Base-by-base conservation (phyloP, 345 rosid species). In the Brassica incana region DNA sequence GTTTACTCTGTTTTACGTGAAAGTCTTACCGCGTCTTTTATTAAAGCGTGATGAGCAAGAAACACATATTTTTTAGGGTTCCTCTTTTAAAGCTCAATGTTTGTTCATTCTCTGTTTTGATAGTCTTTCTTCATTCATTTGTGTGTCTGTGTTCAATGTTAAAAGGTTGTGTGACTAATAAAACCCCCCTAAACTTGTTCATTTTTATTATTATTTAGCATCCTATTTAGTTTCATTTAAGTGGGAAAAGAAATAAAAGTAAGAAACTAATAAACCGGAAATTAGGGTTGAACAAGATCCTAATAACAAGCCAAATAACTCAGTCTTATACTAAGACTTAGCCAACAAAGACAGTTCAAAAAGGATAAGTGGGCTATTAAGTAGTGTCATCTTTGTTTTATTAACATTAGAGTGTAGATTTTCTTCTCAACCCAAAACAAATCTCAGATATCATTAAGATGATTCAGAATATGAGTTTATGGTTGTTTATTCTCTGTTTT, bases 1-100 rank as follows among this genome's bases (percentile, higher is more conserved):
- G 86, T 86, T 67, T 83, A 83, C 63, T 75, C 80, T 7, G 83
- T 86, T 74, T 78, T 88, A 64, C 78, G 69, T n/a, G 4, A 65
- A 50, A 62, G 71, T 82, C 86, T 87, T 23, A 56, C 83, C 0
- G 72, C 67, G 2, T 80, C 83, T 75, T 80, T 80, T 67, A 56
- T 75, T 14, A 64, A 64, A 23, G 79, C 79, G 25, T 80, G 79
- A 80, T 12, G 27, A 45, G 27, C 33, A 35, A 60, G 23, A 50
- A 56, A 35, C 3, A 4, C 16, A 12, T 8, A 8, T 69, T 70
- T 50, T 50, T 25, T 71, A 78, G 69, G 71, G 32, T 69, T 69
- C 71, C 36, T 74, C 65, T 79, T 48, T 0, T 32, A 18, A 59
- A n/a, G 1, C 48, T 35, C 5, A 67, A 10, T 66, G 82, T 59